A percentile compares a stretch with the other conserved stretches of the same genome.
Conservation (phyloP, 1,284 basidiomycete genomes). For the Ceratobasidium sp. region DNA sequence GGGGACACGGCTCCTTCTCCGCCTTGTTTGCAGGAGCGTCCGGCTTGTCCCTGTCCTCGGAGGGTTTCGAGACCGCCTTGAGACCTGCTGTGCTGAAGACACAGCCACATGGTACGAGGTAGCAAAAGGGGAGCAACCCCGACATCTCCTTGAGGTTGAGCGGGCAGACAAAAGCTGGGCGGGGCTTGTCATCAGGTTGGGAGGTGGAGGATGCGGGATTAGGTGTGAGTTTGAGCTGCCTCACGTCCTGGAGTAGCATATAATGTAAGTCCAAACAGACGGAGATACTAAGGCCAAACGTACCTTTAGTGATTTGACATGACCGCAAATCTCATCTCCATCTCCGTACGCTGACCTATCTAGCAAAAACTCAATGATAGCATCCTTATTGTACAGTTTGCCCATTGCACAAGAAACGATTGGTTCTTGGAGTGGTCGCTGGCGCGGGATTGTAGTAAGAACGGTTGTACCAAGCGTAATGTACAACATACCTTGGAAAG, state of each 20-base stretch:
- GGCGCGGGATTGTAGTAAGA: slow-evolving; percentile 39
- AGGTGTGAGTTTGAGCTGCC: slow-evolving; percentile 76
- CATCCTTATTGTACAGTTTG: slow-evolving; percentile 93
- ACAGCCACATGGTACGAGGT: slow-evolving; percentile 85
- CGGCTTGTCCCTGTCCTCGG: slow-evolving; percentile 50
- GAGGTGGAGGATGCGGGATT: slow-evolving; percentile 62
- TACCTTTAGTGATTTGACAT: slow-evolving; percentile 87
- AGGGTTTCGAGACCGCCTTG: slow-evolving; percentile 61
- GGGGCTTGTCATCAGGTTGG: slow-evolving; percentile 49
- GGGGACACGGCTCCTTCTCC: slow-evolving; percentile 68
- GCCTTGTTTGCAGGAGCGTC: slow-evolving; percentile 46
- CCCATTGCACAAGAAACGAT: slow-evolving; percentile 88
- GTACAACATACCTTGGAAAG: slow-evolving; percentile 77
- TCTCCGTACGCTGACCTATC: slow-evolving; percentile 80
- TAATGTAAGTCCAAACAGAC: slow-evolving; percentile 9
- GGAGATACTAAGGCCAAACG: slow-evolving; percentile 47
- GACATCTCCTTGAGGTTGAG: slow-evolving; percentile 93
- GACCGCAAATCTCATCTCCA: slow-evolving; percentile 82
- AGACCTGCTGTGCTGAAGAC: slow-evolving; percentile 81
- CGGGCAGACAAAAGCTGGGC: slow-evolving; percentile 82
- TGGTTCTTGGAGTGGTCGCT: slow-evolving; percentile 84
- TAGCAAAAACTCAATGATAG: slow-evolving; percentile 84
- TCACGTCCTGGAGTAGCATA: slow-evolving; percentile 70
- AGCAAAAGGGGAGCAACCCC: slow-evolving; percentile 85
- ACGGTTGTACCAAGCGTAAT: not conserved